These are phyloP conservation scores for Rhodofomes roseus DNA, from an alignment of 1,284 basidiomycete species.

Conservation along the genomic window DNA sequence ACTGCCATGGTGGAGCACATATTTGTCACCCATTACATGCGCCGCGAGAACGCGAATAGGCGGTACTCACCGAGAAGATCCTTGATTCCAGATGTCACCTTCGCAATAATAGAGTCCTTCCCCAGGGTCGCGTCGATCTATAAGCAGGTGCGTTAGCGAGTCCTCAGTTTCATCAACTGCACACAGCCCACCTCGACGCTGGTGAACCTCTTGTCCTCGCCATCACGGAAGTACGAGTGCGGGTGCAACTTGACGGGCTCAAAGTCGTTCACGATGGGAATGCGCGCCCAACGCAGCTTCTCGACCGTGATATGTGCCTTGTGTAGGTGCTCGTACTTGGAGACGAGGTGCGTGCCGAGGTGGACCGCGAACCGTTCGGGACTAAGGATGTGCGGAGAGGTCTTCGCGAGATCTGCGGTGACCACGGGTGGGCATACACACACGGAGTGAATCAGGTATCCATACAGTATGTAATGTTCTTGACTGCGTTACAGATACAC, in stretches of 20 bases:
- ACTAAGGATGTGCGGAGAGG: slow-evolving; percentile 78
- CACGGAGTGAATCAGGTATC: slow-evolving; percentile 5
- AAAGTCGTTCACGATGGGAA: slow-evolving; percentile 37
- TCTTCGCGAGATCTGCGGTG: slow-evolving; percentile 74
- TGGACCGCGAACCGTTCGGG: slow-evolving; percentile 88
- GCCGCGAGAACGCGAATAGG: neutral
- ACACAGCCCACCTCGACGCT: slow-evolving; percentile 54
- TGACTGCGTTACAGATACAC: slow-evolving; percentile 51
- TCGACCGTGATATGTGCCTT: slow-evolving; percentile 78
- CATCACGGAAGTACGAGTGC: slow-evolving; percentile 86
- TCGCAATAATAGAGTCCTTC: slow-evolving; percentile 56
- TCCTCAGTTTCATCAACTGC: neutral
- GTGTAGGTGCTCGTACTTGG: slow-evolving; percentile 77
- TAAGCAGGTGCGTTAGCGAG: neutral
- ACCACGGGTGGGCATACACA: neutral
- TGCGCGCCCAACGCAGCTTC: slow-evolving; percentile 85
- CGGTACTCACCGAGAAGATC: slow-evolving; percentile 67
- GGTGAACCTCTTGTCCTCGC: slow-evolving; percentile 81
- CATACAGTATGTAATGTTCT: slow-evolving; percentile 89
- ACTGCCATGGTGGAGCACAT: slow-evolving; percentile 42
- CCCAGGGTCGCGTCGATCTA: slow-evolving; percentile 61
- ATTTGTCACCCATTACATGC: neutral
- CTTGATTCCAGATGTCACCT: slow-evolving; percentile 64
- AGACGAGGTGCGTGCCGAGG: slow-evolving; percentile 81
- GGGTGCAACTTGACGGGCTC: slow-evolving; percentile 55